These are phyloP conservation scores for Rutstroemia sp. DNA, from an alignment of 2,329 filamentous ascomycete genomes.

Conservation along the genomic window DNA sequence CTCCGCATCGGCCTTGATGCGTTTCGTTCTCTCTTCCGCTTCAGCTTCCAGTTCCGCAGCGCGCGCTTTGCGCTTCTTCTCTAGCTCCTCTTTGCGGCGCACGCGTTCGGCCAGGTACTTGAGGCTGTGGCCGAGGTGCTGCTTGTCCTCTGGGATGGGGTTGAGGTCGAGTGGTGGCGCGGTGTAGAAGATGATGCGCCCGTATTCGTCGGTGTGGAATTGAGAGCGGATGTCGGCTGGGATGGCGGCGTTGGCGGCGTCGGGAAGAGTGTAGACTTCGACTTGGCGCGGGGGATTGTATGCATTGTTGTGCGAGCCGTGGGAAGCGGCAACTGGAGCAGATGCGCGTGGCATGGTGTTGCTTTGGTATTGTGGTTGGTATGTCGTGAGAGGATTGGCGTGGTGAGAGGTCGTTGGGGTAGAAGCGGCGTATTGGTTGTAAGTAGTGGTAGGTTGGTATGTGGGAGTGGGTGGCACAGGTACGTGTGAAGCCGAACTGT, in stretches of 20 bases:
- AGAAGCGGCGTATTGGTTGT: conserved; percentile 15
- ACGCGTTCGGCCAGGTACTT: conserved; percentile 41
- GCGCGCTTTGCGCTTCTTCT: conserved; percentile 26
- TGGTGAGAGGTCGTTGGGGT: conserved; percentile 22
- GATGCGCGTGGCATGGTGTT: conserved; percentile 15
- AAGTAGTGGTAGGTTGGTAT: conserved; percentile 19
- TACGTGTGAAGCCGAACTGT: conserved; percentile 16
- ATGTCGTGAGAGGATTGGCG: conserved; percentile 18
- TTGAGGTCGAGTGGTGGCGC: conserved; percentile 49
- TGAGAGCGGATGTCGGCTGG: conserved; percentile 55
- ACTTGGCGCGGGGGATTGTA: conserved; percentile 54
- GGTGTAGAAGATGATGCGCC: conserved; percentile 61
- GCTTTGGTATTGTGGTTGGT: conserved; percentile 20
- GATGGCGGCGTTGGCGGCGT: conserved; percentile 56
- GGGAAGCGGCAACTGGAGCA: conserved; percentile 12
- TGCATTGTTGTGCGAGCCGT: conserved; percentile 25
- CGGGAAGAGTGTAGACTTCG: conserved; percentile 58
- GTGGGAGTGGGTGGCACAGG: conserved; percentile 20
- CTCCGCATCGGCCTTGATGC: conserved; percentile 16
- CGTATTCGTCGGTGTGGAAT: conserved; percentile 59
- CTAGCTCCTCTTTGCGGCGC: conserved; percentile 29
- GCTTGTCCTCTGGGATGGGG: conserved; percentile 19
- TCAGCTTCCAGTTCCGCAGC: conserved; percentile 23
- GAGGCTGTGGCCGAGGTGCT: conserved; percentile 39
- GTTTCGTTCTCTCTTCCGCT: conserved; percentile 23